Evolutionary conservation across 176 grass and related monocot species (phyloP), one percentile per base, ranked within the genome.

Genomic region (Aegilops sharonensis): DNA sequence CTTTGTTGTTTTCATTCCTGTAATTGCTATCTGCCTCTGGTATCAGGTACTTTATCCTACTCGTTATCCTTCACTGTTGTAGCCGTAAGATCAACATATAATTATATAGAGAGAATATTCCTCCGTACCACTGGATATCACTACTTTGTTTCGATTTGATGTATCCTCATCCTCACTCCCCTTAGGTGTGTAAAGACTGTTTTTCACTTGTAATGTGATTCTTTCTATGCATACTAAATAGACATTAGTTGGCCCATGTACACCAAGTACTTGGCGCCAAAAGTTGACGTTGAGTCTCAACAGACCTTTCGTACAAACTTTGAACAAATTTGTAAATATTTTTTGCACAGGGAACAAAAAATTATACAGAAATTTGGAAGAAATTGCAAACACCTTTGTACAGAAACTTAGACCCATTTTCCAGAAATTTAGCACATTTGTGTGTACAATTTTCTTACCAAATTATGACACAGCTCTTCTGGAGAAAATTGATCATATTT

Each of bases 1-100:
- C 27, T 96, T 91, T 17, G 39, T 88, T 48, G 12, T 93, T 15
- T 93, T 75, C 7, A 17, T 75, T 47, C 72, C 72, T 17, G 13
- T 75, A 48, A 17, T 75, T 75, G 72, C 42, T 29, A 0, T 29
- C 13, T 75, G 72, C 23, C 23, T 75, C 72, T 75, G 72, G 72
- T 75, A 48, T 48, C 72, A 75, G 72, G 72, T 75, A 75, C 12
- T 75, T 75, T 74, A 45, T 75, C 42, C 42, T 48, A 75, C 40
- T 75, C 0, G n/a, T 42, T 42, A 13, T 72, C 18, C 10, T 40
- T 40, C 36, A 4, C 5, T 40, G 8, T 70, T 39, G 0, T 70
- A n/a, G 18, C 17, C 35, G 4, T 10, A 39, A 42, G 34, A 40
- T 72, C 36, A 11, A 72, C 36, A 72, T 72, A 40, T 23, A 9